Evolutionary conservation across 2,329 filamentous ascomycete species (phyloP).

Genomic region (Cladosporium oxysporum): DNA sequence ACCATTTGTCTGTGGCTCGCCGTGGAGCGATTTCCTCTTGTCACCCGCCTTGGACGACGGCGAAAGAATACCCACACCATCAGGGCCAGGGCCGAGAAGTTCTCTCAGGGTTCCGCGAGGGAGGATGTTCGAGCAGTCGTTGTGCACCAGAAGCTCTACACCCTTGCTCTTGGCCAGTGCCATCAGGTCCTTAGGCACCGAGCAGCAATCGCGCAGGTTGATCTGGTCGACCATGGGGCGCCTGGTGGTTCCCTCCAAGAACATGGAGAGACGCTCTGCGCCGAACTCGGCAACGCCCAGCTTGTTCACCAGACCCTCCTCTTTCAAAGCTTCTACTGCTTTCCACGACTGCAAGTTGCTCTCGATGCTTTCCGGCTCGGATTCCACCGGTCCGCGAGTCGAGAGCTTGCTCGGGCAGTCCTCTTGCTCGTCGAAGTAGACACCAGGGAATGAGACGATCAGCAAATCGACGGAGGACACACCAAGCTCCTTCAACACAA

Average conservation of each 20-base stretch:
- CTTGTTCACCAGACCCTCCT: conserved; percentile 68
- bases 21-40: conserved; percentile 45
- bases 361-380: conserved; percentile 60
- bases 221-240: conserved; percentile 89
- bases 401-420: conserved; percentile 64
- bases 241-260: conserved; percentile 70
- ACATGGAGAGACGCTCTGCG: conserved; percentile 74
- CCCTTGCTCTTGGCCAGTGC: conserved; percentile 78
- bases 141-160: conserved; percentile 89
- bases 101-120: conserved; percentile 82
- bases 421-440: conserved; percentile 91
- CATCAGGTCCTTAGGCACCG: conserved; percentile 84
- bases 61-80: conserved; percentile 75
- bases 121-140: conserved; percentile 89
- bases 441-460: conserved; percentile 88
- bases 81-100: conserved; percentile 70
- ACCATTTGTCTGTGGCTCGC: conserved; percentile 49
- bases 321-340: conserved; percentile 71
- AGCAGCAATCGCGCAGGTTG: conserved; percentile 93
- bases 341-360: conserved; percentile 67
- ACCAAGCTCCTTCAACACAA: conserved; percentile 79
- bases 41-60: conserved; percentile 45
- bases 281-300: conserved; percentile 92
- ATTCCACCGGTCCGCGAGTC: conserved; percentile 39
- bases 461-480: conserved; percentile 79